phyloP scores from a whole-genome alignment of 192 early-diverging fungal genomes.

The Borealophlyctis nickersoniae region DNA sequence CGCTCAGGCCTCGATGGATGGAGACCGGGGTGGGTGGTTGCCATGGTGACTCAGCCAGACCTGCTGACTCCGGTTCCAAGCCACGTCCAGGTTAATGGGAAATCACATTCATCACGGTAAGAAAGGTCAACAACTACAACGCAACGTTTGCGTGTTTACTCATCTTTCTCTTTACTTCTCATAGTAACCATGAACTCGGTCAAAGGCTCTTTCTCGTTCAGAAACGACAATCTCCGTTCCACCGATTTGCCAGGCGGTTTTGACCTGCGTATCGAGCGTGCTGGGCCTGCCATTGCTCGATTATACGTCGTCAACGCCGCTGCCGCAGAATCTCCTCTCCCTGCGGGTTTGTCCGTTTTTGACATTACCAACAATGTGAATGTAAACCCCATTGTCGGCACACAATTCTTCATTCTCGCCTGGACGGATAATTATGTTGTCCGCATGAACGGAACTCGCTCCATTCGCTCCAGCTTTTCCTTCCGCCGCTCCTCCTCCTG shows the following conservation, averaged over 20 bases:
- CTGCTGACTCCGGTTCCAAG: too few species aligned
- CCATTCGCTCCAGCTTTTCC: too few species aligned
- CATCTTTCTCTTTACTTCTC: too few species aligned
- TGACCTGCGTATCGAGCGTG: conserved; percentile 18
- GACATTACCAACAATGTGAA: conserved; percentile 22
- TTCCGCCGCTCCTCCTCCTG: too few species aligned
- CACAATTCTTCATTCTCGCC: conserved; percentile 27
- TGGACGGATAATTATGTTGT: conserved; percentile 26
- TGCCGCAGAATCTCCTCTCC: conserved; percentile 24
- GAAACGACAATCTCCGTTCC: conserved; percentile 15
- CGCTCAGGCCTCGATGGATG: too few species aligned
- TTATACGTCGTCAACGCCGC: conserved; percentile 21
- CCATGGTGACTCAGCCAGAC: too few species aligned
- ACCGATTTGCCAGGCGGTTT: conserved; percentile 1
- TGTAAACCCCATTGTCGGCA: conserved; percentile 24
- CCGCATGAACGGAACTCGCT: conserved; percentile 17
- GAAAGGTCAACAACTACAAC: too few species aligned
- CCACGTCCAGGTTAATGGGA: too few species aligned
- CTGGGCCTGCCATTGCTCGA: conserved; percentile 26
- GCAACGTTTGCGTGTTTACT: too few species aligned
- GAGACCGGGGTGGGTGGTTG: too few species aligned
- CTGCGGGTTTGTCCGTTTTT: conserved; percentile 23
- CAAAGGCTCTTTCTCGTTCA: conserved; percentile 15
- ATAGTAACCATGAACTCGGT: conserved; percentile 1
- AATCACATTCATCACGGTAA: too few species aligned